These are phyloP conservation scores for Chenopodium quinoa DNA, from an alignment of 148 eudicot species.

Conservation along the genomic window DNA sequence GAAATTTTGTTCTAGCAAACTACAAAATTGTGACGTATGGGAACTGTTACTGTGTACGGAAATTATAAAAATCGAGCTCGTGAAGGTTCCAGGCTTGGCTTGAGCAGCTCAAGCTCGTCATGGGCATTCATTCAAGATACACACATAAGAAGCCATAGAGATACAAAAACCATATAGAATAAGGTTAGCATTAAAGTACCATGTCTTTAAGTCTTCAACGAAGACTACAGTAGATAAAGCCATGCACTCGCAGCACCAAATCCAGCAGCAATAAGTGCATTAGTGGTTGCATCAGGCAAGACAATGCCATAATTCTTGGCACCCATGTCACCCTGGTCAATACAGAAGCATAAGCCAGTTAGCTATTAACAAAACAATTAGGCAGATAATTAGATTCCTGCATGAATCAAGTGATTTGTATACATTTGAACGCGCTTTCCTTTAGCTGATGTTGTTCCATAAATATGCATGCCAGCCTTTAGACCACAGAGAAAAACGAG, in stretches of 20 bases:
- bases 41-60: no score
- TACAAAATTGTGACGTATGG: no score
- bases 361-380: neutral
- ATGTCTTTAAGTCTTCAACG: conserved; percentile 67
- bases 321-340: conserved; percentile 73
- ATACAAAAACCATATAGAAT: neutral
- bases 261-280: conserved; percentile 83
- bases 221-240: conserved; percentile 82
- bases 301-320: conserved; percentile 89
- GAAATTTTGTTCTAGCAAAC: no score
- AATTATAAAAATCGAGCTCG: no score
- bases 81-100: no score
- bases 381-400: neutral
- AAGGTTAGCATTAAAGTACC: conserved; percentile 40
- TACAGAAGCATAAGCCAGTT: conserved; percentile 6
- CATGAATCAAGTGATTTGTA: neutral
- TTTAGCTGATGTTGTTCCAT: conserved; percentile 81
- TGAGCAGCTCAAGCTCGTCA: no score
- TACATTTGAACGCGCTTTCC: conserved; percentile 98
- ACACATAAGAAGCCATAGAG: neutral
- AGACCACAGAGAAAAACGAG: conserved; percentile 13
- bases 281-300: conserved; percentile 77
- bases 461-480: conserved; percentile 98
- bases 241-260: conserved; percentile 96
- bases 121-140: no score